A percentile compares a stretch with the other conserved stretches of the same genome.
Conservation (phyloP, 305 asterid species). For the Fraxinus albicans region DNA sequence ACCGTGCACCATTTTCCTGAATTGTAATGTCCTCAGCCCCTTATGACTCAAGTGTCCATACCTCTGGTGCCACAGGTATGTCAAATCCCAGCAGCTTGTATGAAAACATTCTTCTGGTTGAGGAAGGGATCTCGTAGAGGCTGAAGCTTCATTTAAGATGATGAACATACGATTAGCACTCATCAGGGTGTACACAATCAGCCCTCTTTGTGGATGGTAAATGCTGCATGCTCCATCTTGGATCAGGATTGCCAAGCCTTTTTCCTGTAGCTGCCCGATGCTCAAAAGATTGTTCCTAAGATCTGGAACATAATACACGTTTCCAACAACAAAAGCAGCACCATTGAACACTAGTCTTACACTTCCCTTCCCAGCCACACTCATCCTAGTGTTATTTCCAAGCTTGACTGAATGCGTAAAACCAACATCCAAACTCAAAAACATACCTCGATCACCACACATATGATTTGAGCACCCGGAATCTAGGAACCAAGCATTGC, state of each 20-base stretch:
- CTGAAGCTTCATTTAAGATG: not conserved
- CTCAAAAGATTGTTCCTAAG: not conserved
- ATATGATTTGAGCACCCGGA: not conserved
- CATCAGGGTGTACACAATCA: too few species aligned
- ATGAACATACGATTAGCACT: not conserved
- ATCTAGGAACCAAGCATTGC: not conserved
- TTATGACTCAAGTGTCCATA: not conserved
- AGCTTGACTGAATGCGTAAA: not conserved
- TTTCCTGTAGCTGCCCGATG: too few species aligned
- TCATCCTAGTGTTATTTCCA: not conserved
- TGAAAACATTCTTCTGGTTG: not conserved
- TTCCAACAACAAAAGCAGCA: not conserved
- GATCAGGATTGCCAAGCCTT: too few species aligned
- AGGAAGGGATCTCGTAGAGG: not conserved
- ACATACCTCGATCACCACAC: not conserved
- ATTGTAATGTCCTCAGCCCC: not conserved
- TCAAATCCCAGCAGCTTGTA: not conserved
- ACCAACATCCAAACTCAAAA: not conserved
- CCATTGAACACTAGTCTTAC: not conserved
- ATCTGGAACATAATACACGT: not conserved
- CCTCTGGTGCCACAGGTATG: not conserved
- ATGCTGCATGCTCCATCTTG: too few species aligned
- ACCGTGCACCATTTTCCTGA: not conserved
- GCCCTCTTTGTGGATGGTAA: too few species aligned
- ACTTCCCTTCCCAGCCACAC: not conserved